Percentiles rank a stretch among this genome's conserved stretches.
Conservation (phyloP, 345 rosid species). For the Sisymbrium altissimum region DNA sequence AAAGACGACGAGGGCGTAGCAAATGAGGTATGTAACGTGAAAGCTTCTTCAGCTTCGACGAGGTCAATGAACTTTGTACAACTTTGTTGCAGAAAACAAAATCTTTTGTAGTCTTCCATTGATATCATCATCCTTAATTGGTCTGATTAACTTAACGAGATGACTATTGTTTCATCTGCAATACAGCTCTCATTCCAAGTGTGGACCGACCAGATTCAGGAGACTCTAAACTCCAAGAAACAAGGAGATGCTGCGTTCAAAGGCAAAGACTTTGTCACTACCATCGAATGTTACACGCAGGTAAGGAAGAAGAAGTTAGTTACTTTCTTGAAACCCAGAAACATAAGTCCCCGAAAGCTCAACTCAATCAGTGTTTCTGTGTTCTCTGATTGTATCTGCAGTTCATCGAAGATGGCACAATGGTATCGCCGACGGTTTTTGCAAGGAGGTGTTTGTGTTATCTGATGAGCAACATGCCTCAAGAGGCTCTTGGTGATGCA, state of each 20-base stretch:
- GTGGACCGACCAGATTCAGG: constrained; percentile 73
- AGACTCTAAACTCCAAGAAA: constrained; percentile 59
- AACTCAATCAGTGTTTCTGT: neutral
- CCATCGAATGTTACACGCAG: constrained; percentile 53
- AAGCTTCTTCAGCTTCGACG: neutral
- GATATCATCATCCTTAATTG: neutral
- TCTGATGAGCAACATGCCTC: constrained; percentile 66
- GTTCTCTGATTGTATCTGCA: constrained; percentile 20
- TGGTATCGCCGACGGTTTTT: constrained; percentile 76
- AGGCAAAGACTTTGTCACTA: constrained; percentile 52
- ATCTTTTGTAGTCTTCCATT: neutral
- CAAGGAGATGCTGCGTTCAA: constrained; percentile 64
- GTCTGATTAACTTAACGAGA: neutral
- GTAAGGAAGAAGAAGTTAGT: constrained; percentile 28
- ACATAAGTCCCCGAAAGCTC: neutral
- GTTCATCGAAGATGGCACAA: constrained; percentile 78
- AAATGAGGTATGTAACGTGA: constrained; percentile 59
- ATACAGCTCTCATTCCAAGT: constrained; percentile 74
- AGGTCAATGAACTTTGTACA: constrained; percentile 1
- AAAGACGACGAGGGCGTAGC: constrained; percentile 81
- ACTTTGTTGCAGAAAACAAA: neutral
- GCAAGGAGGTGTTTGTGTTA: constrained; percentile 77
- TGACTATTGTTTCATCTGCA: neutral
- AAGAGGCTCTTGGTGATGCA: constrained; percentile 82
- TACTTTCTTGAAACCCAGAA: constrained; percentile 8